Evolutionary conservation across 768 basidiomycete genomes (phyloP).

Genomic region (Clavaria fumosa): DNA sequence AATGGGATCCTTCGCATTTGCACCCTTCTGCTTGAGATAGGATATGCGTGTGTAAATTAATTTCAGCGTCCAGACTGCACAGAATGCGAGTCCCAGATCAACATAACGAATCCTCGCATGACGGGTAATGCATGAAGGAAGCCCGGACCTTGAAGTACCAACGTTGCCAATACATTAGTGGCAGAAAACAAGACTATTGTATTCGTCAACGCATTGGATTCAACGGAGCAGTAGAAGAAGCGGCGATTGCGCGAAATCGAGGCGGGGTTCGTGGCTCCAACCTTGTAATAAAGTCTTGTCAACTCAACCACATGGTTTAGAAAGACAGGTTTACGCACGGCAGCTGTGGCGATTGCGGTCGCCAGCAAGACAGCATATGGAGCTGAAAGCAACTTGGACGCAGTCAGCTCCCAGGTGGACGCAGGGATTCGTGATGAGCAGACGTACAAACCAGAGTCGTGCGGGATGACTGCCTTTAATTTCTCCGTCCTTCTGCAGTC

Average conservation of each 20-base stretch:
- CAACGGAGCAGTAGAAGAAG: slow-evolving; percentile 1
- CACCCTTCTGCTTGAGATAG: too few relatives aligned
- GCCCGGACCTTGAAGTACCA: not conserved
- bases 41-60: too few relatives aligned
- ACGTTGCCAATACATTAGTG: not conserved
- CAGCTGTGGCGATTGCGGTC: not conserved
- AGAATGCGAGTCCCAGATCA: not conserved
- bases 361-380: not conserved
- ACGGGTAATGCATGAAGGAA: too few relatives aligned
- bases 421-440: not conserved
- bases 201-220: not conserved
- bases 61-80: too few relatives aligned
- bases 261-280: not conserved
- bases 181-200: not conserved
- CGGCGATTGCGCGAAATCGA: not conserved
- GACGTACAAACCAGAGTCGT: not conserved
- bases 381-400: not conserved
- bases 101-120: not conserved
- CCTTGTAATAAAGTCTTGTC: not conserved
- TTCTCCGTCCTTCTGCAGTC: not conserved
- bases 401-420: too few relatives aligned
- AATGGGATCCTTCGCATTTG: too few relatives aligned
- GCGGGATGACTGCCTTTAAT: not conserved
- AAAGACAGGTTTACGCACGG: too few relatives aligned
- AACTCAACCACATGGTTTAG: not conserved